phyloP scores from a whole-genome alignment of 345 rosid genomes.

The Aurinia saxatilis region DNA sequence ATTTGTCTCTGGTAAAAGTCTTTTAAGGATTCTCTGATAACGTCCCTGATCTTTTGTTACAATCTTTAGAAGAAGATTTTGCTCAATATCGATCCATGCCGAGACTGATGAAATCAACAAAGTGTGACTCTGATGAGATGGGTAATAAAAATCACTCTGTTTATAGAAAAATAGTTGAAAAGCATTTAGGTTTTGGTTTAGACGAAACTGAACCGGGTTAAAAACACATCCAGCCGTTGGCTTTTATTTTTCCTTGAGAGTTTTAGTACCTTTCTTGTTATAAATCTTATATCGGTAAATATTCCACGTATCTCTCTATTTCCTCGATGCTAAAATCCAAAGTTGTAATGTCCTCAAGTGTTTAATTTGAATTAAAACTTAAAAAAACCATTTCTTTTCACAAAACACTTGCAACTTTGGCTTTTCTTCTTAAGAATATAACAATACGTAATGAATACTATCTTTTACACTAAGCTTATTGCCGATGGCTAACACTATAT shows the following conservation, averaged over 20 bases:
- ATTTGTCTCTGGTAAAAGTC: slow-evolving; percentile 2
- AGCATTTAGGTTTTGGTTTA: neutral
- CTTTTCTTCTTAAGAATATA: no score
- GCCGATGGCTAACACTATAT: no score
- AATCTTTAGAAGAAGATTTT: neutral
- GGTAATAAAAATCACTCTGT: neutral
- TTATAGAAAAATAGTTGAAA: neutral
- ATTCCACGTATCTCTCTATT: neutral
- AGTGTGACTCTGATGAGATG: neutral
- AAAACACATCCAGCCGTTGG: neutral
- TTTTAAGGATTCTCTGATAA: slow-evolving; percentile 7
- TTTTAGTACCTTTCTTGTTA: neutral
- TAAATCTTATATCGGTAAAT: neutral
- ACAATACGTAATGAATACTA: no score
- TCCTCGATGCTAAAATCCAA: no score
- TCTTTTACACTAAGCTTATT: no score
- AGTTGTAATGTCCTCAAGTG: no score
- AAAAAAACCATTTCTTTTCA: no score
- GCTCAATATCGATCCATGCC: slow-evolving; percentile 1
- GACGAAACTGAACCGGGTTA: neutral
- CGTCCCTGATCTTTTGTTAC: slow-evolving; percentile 3
- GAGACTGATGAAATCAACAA: slow-evolving; percentile 2
- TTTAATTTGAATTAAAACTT: no score
- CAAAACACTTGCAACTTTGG: no score
- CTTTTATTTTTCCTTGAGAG: neutral